Base-by-base conservation (phyloP, 75 land plant genomes). In the Adiantum capillusveneris region DNA sequence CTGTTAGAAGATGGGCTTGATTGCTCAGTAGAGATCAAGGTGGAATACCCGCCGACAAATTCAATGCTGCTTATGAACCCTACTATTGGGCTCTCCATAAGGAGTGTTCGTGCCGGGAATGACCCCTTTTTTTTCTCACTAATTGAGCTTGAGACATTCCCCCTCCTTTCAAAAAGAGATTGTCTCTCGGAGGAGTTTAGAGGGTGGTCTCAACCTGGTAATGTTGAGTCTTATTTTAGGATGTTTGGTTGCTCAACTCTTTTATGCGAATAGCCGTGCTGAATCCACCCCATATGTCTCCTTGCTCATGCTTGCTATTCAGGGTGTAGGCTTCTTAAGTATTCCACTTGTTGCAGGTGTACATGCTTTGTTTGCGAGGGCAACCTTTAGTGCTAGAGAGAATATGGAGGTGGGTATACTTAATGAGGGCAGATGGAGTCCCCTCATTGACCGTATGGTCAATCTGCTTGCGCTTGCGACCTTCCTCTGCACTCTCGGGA, bases 1-100 rank as follows among this genome's bases (percentile, higher is more conserved):
- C 9, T 44, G 25, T 75, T 83, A 29, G 78, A 86, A 58, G 57
- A 46, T 48, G 82, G 87, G n/a, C 19, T 79, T 25, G 90, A 86
- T 77, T 86, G 90, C 59, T 22, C 56, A 41, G 58, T 80, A 42
- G 72, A 73, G 50, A 74, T 77, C 21, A 50, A 65, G 16, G 57
- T 86, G 1, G 72, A 75, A 11, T 86, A 86, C 46, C 90, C 90
- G 16, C 78, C 90, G 9, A 68, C 75, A 25, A 83, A 70, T 63
- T 49, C 74, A 6, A 54, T 65, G 44, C 75, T 87, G 90, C 56
- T 86, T 20, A 58, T 66, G 28, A 75, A 70, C 62, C 84, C 80
- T 57, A 74, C 74, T 11, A 78, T 74, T 14, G 55, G 17, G 64
- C 59, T 83, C 48, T 66, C 73, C 19, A 59, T 83, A 29, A 57